A percentile compares a stretch with the other conserved stretches of the same genome.
Evolutionary conservation across 2,329 filamentous ascomycete genomes (phyloP).

Genomic region (Diaporthe sp.): DNA sequence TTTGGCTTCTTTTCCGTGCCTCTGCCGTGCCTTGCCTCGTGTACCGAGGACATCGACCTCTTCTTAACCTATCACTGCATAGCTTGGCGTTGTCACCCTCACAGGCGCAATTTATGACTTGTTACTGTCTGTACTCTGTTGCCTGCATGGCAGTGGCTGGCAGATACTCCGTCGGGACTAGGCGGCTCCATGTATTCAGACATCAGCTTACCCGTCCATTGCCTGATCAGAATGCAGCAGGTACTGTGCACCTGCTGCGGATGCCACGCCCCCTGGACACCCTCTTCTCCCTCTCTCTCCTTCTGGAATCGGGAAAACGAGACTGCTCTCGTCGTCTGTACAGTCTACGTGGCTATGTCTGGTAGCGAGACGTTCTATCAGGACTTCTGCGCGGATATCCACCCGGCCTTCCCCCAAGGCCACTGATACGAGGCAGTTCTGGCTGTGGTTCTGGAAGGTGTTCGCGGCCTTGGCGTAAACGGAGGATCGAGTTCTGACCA

Average conservation of each 20-base stretch:
- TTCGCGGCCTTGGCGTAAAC: not conserved
- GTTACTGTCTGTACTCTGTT: not conserved
- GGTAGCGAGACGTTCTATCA: slow-evolving; percentile 7
- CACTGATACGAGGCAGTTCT: not conserved
- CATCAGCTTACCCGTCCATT: not conserved
- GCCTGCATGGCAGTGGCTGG: not conserved
- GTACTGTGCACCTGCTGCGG: not conserved
- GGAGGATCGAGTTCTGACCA: not conserved
- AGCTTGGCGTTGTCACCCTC: slow-evolving; percentile 6
- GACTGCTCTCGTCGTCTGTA: not conserved
- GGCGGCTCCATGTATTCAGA: not conserved
- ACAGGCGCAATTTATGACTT: not conserved
- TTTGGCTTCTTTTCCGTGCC: slow-evolving; percentile 10
- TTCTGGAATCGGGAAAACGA: not conserved
- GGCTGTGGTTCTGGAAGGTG: not conserved
- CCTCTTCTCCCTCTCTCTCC: not conserved
- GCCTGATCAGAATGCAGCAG: not conserved
- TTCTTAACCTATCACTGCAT: not conserved
- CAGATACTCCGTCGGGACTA: not conserved
- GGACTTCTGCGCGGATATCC: not conserved
- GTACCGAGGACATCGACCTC: not conserved
- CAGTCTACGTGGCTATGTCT: not conserved
- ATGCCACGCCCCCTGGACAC: not conserved
- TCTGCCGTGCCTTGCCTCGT: not conserved
- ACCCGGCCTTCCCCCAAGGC: not conserved